These are phyloP conservation scores for Globisporangium orthogonon DNA, from an alignment of 352 stramenopile genomes.

Conservation along the genomic window DNA sequence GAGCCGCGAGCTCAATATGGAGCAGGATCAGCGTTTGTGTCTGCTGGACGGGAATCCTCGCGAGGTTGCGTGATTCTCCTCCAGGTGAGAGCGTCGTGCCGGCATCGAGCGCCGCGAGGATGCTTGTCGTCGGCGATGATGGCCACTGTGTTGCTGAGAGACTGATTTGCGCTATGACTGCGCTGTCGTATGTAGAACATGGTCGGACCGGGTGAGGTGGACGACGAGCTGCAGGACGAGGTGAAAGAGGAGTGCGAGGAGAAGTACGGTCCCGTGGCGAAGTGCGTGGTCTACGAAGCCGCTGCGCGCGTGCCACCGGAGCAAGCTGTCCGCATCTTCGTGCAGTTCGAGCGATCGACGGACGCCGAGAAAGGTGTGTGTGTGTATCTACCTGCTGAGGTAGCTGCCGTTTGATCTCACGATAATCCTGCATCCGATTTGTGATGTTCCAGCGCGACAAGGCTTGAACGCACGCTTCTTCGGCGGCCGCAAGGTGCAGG, in stretches of 20 bases:
- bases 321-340: conserved; percentile 87
- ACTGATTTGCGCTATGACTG: neutral
- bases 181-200: conserved; percentile 80
- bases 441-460: conserved; percentile 36
- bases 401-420: neutral
- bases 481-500: conserved; percentile 79
- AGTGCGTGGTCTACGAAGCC: conserved; percentile 76
- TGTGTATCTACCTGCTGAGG: neutral
- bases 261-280: conserved; percentile 76
- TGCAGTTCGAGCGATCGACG: conserved; percentile 63
- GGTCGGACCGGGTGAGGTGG: conserved; percentile 86
- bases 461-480: conserved; percentile 88
- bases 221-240: conserved; percentile 84
- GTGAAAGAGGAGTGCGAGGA: conserved; percentile 81
- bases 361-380: conserved; percentile 74
- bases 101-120: neutral
- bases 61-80: conserved; percentile 24
- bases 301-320: conserved; percentile 34
- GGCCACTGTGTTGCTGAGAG: neutral
- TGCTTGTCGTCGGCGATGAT: neutral
- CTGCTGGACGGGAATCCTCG: neutral
- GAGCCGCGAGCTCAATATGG: no score
- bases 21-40: neutral
- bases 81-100: conserved; percentile 12
- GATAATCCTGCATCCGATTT: neutral